Evolutionary conservation across 116 monocot genomes (phyloP), one percentile per base, ranked within the genome.

Genomic region (Posidonia oceanica): DNA sequence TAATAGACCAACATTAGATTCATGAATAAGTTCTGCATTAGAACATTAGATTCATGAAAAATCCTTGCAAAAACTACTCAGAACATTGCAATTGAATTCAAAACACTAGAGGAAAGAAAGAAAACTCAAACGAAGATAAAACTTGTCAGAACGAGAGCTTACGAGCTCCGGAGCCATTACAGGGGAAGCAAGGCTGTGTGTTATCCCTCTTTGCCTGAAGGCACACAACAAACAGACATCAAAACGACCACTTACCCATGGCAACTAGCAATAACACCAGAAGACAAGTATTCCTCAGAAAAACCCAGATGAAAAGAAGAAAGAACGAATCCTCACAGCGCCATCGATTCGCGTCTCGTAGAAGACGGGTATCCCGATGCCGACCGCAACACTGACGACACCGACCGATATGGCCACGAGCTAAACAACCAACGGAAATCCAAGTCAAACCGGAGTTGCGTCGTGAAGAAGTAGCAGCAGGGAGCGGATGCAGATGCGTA

Each of bases 131-230:
- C 29, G 29, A 42, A 42, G 42, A 42, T 42, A 8, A 42, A 42
- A 8, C 42, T 42, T 2, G 7, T 14, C 6, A 39, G 39, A 40
- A 17, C 39, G 5, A 37, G 59, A 29, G 23, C 88, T 87, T 84
- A 91, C 94, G 91, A 54, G 91, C 79, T 17, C 91, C 94, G 5
- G 91, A 72, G 20, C 94, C 94, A 79, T 21, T 90, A 65, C 94
- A 94, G 6, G 94, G 91, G 77, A 94, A 94, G 78, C 94, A 94
- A 64, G 91, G 79, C 74, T 88, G 91, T 6, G 84, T 88, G 63
- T 91, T 94, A 6, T 91, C 94, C 69, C 91, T 69, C 79, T 88
- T 94, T 42, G 94, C 83, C 94, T 94, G 77, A 52, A 63, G 39
- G 36, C 69, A 59, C 64, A 12, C 20, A 61, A 17, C 29, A 69